Evolutionary conservation across 208 protist genomes (phyloP).

Genomic region (Leishmania gerbilli): DNA sequence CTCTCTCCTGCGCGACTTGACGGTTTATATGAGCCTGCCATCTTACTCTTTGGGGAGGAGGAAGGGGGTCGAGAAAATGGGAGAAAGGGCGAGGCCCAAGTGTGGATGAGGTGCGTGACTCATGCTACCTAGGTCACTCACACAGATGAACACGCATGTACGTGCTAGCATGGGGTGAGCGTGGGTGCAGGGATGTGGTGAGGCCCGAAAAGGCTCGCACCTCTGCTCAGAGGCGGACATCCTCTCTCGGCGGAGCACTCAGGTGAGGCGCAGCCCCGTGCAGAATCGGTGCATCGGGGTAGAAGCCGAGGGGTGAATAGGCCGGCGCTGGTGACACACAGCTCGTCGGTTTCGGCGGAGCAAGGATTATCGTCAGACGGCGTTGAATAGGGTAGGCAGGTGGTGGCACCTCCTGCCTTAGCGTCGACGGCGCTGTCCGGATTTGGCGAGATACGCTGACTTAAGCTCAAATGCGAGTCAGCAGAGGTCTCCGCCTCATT

Average conservation of each 20-base stretch:
- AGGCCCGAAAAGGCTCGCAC: neutral
- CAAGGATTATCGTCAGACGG: neutral
- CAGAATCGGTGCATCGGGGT: neutral
- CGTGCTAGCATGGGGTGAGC: neutral
- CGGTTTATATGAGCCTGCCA: neutral
- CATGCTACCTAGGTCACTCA: neutral
- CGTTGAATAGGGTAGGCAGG: neutral
- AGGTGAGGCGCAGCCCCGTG: neutral
- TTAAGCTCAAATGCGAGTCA: neutral
- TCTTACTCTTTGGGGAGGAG: neutral
- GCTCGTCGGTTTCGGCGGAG: neutral
- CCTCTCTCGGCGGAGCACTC: neutral
- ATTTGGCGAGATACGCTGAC: neutral
- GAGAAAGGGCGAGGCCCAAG: neutral
- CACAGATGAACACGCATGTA: neutral
- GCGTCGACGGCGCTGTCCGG: neutral
- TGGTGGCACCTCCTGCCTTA: neutral
- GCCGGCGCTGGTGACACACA: neutral
- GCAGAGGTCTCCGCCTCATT: neutral
- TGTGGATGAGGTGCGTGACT: neutral
- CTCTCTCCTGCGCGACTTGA: neutral
- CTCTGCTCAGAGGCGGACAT: neutral
- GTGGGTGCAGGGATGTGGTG: neutral
- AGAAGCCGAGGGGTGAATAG: conserved; percentile 5
- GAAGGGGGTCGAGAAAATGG: neutral